Conservation (phyloP, 441 rosid genomes). For the Manihot esculenta region DNA sequence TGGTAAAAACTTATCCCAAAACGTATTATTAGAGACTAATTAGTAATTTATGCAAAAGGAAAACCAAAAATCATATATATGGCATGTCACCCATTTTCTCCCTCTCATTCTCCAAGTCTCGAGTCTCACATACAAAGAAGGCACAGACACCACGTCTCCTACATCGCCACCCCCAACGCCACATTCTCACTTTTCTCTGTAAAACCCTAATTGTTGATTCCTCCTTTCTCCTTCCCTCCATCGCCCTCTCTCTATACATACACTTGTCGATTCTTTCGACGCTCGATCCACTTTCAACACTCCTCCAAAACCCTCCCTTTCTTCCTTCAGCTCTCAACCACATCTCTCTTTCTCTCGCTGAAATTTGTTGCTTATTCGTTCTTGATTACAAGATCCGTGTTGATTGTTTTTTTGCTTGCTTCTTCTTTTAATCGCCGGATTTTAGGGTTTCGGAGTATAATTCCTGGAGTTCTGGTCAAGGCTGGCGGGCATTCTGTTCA, state of each 20-base stretch:
- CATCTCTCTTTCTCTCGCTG: not conserved
- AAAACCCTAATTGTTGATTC: conserved; percentile 28
- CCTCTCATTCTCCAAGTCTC: not conserved
- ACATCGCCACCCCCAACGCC: not conserved
- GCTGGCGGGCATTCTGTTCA: conserved; percentile 58
- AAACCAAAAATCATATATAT: not conserved
- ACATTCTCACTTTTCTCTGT: conserved; percentile 7
- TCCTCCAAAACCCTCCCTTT: not conserved
- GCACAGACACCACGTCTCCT: not conserved
- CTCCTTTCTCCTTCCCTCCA: not conserved
- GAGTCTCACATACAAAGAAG: not conserved
- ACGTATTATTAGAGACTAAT: no score
- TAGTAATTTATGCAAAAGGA: no score
- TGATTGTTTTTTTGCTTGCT: not conserved
- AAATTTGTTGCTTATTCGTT: conserved; percentile 1
- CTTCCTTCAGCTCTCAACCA: conserved; percentile 14
- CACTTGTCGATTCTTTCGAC: not conserved
- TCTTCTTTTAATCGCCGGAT: not conserved
- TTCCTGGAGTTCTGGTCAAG: conserved; percentile 27
- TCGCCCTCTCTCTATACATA: not conserved
- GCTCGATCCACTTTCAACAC: conserved; percentile 15
- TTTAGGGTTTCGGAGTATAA: conserved; percentile 43
- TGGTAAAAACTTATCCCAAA: no score
- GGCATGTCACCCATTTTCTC: not conserved
- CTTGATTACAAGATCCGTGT: conserved; percentile 9